phyloP scores from a whole-genome alignment of 2,329 filamentous ascomycete species.

The Setomelanomma holmii region DNA sequence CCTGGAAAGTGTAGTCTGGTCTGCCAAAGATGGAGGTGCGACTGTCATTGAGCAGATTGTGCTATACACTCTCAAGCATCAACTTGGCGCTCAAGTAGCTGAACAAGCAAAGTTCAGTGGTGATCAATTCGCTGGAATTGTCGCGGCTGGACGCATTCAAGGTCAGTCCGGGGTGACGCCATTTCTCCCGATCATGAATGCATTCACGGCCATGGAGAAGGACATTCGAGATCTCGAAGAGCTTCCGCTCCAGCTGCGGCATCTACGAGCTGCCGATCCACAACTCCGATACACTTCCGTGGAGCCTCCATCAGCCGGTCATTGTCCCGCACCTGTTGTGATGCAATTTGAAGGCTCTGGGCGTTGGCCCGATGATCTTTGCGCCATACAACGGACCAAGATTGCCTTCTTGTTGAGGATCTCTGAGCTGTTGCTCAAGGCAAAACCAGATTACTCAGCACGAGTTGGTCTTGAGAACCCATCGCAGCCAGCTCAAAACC shows the following conservation, averaged over 20 bases:
- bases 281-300: slow-evolving; percentile 77
- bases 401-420: slow-evolving; percentile 83
- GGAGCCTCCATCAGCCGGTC: slow-evolving; percentile 57
- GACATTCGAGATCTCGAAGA: slow-evolving; percentile 79
- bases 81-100: slow-evolving; percentile 67
- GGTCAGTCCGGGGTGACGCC: slow-evolving; percentile 53
- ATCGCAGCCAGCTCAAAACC: slow-evolving; percentile 72
- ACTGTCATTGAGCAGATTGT: slow-evolving; percentile 83
- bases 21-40: slow-evolving; percentile 62
- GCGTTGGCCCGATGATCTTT: slow-evolving; percentile 91
- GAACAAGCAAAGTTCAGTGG: slow-evolving; percentile 56
- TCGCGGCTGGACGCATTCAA: slow-evolving; percentile 47
- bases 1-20: slow-evolving; percentile 89
- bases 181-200: slow-evolving; percentile 73
- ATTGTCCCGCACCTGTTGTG: slow-evolving; percentile 74
- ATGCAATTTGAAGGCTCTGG: slow-evolving; percentile 93
- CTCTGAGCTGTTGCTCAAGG: slow-evolving; percentile 71
- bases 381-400: slow-evolving; percentile 92
- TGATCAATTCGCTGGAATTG: slow-evolving; percentile 55
- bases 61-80: slow-evolving; percentile 71
- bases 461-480: slow-evolving; percentile 83
- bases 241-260: slow-evolving; percentile 85
- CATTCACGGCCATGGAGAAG: slow-evolving; percentile 76
- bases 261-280: slow-evolving; percentile 75
- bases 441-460: slow-evolving; percentile 67